phyloP scores from a whole-genome alignment of 768 basidiomycete species.

The Termitomyces eurrhizus region DNA sequence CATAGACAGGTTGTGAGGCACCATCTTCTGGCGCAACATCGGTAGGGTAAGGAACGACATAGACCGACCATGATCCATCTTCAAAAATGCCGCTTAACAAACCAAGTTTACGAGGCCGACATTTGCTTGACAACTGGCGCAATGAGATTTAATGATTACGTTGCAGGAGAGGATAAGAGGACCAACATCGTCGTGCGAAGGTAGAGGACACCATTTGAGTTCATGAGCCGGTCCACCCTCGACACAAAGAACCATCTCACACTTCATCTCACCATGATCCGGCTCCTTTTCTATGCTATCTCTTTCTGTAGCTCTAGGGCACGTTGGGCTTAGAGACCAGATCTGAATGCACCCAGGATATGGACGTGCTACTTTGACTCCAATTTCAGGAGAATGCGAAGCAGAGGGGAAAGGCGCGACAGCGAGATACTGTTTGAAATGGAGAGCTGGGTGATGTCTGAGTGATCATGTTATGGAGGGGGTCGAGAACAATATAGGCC shows the following conservation, averaged over 20 bases:
- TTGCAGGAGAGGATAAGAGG: background rate
- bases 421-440: constrained; percentile 77
- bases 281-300: background rate
- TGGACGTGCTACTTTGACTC: constrained; percentile 52
- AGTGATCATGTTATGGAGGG: background rate
- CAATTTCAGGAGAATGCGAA: constrained; percentile 62
- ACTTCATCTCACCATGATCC: constrained; percentile 51
- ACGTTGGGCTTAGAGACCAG: constrained; percentile 53
- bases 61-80: constrained; percentile 82
- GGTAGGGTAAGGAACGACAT: constrained; percentile 75
- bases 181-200: constrained; percentile 60
- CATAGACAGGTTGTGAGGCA: constrained; percentile 37
- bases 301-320: background rate
- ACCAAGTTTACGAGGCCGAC: constrained; percentile 61
- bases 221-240: constrained; percentile 79
- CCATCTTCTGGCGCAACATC: constrained; percentile 32
- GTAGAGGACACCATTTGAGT: constrained; percentile 91
- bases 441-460: constrained; percentile 47
- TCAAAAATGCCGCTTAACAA: constrained; percentile 81
- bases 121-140: constrained; percentile 8
- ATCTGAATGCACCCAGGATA: constrained; percentile 76
- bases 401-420: constrained; percentile 70
- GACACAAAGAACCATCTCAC: constrained; percentile 83
- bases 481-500: constrained; percentile 13
- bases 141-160: background rate